phyloP scores from a whole-genome alignment of 192 early-diverging fungal species.

The Mortierella alpina region DNA sequence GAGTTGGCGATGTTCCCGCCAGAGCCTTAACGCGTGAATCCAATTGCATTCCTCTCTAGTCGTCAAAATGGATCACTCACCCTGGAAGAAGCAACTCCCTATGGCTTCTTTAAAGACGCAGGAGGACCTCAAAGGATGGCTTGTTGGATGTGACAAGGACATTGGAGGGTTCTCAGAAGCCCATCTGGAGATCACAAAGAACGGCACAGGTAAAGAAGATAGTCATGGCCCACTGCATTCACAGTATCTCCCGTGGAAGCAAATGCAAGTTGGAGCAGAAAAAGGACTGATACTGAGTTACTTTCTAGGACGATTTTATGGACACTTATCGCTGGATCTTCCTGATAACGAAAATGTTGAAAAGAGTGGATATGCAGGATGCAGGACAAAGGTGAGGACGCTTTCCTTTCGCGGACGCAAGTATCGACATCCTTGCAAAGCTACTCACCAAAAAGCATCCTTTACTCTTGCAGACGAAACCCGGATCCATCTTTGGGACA shows the following conservation, averaged over 20 bases:
- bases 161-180: conserved; percentile 74
- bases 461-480: conserved; percentile 58
- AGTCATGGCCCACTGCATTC: neutral
- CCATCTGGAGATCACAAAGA: conserved; percentile 59
- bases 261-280: neutral
- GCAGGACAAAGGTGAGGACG: conserved; percentile 74
- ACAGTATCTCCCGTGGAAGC: neutral
- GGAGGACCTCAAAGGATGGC: conserved; percentile 78
- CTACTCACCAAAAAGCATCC: neutral
- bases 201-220: conserved; percentile 25
- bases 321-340: conserved; percentile 81
- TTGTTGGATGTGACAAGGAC: conserved; percentile 90
- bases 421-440: neutral
- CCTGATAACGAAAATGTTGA: conserved; percentile 74
- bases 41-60: conserved; percentile 1
- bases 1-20: neutral
- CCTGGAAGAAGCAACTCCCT: conserved; percentile 77
- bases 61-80: conserved; percentile 55
- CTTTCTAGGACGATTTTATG: conserved; percentile 75
- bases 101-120: conserved; percentile 74
- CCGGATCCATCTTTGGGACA: conserved; percentile 76
- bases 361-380: conserved; percentile 92
- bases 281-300: neutral
- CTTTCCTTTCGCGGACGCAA: neutral
- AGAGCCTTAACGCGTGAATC: neutral